Evolutionary conservation across 2,329 filamentous ascomycete species (phyloP).

Genomic region (Cladosporium halotolerans): DNA sequence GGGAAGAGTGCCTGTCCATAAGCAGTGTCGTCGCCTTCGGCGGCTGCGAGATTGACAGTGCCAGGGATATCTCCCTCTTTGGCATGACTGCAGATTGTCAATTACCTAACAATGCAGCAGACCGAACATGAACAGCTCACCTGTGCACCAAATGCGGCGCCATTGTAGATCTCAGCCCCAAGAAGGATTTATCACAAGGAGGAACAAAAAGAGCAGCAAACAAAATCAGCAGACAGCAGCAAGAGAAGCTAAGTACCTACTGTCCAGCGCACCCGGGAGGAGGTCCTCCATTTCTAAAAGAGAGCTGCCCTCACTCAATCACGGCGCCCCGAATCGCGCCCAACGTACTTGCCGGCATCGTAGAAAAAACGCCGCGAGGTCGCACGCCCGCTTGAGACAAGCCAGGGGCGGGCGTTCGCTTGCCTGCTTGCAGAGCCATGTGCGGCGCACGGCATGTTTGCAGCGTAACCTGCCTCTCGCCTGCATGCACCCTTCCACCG

Average conservation of each 20-base stretch:
- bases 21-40: slow-evolving; percentile 53
- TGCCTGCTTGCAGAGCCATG: slow-evolving; percentile 4
- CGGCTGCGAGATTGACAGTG: slow-evolving; percentile 48
- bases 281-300: too few relatives aligned
- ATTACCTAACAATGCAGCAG: neutral
- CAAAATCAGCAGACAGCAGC: neutral
- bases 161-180: neutral
- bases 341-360: slow-evolving; percentile 2
- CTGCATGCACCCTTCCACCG: neutral
- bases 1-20: slow-evolving; percentile 57
- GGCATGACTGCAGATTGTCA: slow-evolving; percentile 40
- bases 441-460: slow-evolving; percentile 4
- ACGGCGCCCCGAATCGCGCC: neutral
- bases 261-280: too few relatives aligned
- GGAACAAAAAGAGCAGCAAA: neutral
- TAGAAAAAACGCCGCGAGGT: slow-evolving; percentile 2
- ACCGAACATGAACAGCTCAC: neutral
- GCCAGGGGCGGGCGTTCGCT: slow-evolving; percentile 2
- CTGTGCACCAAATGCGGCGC: slow-evolving; percentile 16
- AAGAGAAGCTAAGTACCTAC: neutral
- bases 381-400: slow-evolving; percentile 6
- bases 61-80: slow-evolving; percentile 52
- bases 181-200: neutral
- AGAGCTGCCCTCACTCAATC: too few relatives aligned
- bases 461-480: neutral